Conservation (phyloP, 768 basidiomycete genomes). For the Fomitopsis pulvina region DNA sequence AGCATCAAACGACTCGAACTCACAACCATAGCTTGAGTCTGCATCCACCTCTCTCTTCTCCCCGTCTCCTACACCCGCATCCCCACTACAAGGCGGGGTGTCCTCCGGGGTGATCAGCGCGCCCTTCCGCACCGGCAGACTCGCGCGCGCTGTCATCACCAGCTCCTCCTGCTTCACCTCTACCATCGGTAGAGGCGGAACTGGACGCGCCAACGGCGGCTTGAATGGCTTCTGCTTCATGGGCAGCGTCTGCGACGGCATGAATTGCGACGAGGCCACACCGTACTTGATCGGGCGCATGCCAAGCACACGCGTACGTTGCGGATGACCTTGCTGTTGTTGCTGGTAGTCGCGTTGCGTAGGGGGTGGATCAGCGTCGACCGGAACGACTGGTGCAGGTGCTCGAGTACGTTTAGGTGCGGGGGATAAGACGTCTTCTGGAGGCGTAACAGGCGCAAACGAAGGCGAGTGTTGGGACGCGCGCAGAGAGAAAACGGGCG, state of each 20-base stretch:
- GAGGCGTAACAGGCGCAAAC: slow-evolving; percentile 21
- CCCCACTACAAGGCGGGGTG: not conserved
- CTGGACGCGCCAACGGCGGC: slow-evolving; percentile 1
- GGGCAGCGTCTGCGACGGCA: slow-evolving; percentile 5
- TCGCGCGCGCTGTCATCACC: not conserved
- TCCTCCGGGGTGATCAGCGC: slow-evolving; percentile 1
- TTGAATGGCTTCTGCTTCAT: slow-evolving; percentile 4
- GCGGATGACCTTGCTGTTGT: too few relatives aligned
- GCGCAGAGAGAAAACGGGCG: slow-evolving; percentile 22
- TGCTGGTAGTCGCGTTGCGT: slow-evolving; percentile 8
- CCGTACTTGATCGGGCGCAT: not conserved
- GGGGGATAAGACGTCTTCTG: slow-evolving; percentile 15
- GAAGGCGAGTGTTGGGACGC: slow-evolving; percentile 22
- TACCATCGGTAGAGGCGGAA: not conserved
- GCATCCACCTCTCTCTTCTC: not conserved
- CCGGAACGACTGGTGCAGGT: slow-evolving; percentile 30
- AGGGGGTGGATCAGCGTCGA: slow-evolving; percentile 23
- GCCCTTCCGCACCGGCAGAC: not conserved
- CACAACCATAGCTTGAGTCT: not conserved
- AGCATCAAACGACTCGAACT: not conserved
- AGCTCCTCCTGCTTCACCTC: not conserved
- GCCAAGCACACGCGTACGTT: too few relatives aligned
- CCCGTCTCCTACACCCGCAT: not conserved
- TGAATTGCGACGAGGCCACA: not conserved
- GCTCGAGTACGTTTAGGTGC: slow-evolving; percentile 33